Conservation (phyloP, 495 filamentous ascomycete species). For the Penicillium malachiteum region DNA sequence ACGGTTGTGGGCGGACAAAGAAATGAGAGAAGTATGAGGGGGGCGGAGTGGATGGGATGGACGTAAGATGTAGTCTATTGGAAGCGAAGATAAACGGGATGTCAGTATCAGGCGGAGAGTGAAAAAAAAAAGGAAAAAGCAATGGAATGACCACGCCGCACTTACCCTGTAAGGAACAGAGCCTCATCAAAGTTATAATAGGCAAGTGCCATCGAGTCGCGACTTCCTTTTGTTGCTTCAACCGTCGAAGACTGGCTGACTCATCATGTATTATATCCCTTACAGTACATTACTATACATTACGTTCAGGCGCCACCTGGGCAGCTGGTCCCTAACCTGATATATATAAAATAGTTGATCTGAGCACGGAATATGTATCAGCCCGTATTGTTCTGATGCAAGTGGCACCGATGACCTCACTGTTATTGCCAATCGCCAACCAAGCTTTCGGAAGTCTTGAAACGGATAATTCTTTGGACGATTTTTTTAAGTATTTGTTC, state of each 20-base stretch:
- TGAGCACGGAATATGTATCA: background rate
- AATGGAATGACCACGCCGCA: background rate
- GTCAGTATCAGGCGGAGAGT: background rate
- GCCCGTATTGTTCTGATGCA: background rate
- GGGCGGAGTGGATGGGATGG: background rate
- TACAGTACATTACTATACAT: background rate
- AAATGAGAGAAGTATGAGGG: background rate
- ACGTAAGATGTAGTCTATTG: no score
- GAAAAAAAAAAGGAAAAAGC: background rate
- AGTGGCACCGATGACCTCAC: slow-evolving; percentile 33
- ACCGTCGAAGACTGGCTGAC: background rate
- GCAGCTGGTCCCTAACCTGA: background rate
- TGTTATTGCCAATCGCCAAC: slow-evolving; percentile 8
- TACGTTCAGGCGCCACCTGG: background rate
- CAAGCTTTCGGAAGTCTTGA: no score
- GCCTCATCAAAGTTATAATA: background rate
- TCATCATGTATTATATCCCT: background rate
- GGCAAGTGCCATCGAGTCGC: slow-evolving; percentile 5
- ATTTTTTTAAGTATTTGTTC: background rate
- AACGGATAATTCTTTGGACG: background rate
- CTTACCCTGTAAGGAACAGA: background rate
- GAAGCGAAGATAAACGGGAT: no score
- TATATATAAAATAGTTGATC: background rate
- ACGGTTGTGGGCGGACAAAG: background rate
- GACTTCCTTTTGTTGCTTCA: slow-evolving; percentile 5